phyloP scores from a whole-genome alignment of 2,329 filamentous ascomycete species.

The Fusarium abutilonis region DNA sequence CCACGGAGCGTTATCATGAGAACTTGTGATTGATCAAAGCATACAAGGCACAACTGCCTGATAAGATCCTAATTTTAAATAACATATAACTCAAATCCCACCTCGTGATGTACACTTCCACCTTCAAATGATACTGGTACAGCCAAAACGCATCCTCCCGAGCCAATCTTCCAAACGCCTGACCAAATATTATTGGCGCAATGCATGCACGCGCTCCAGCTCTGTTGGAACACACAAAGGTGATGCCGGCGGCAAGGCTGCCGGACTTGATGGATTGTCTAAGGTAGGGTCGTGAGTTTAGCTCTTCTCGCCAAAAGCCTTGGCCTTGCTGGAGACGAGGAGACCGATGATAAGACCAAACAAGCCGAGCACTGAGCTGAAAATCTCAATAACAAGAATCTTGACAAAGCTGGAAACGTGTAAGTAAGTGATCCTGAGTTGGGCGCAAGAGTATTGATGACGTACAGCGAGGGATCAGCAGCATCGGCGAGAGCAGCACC shows the following conservation, averaged over 20 bases:
- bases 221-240: conserved; percentile 38
- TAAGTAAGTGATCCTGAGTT: conserved; percentile 35
- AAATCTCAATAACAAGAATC: conserved; percentile 98
- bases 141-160: conserved; percentile 48
- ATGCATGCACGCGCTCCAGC: conserved; percentile 48
- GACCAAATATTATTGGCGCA: conserved; percentile 52
- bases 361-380: conserved; percentile 95
- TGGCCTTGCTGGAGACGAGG: conserved; percentile 84
- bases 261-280: conserved; percentile 31
- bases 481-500: conserved; percentile 96
- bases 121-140: conserved; percentile 50
- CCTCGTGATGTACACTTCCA: conserved; percentile 50
- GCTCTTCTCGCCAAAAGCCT: conserved; percentile 68
- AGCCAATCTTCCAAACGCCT: conserved; percentile 55
- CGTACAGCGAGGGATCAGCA: conserved; percentile 87
- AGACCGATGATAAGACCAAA: conserved; percentile 97
- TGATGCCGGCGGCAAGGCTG: conserved; percentile 27
- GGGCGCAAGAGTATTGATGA: conserved; percentile 35
- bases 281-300: conserved; percentile 25
- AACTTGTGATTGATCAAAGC: conserved; percentile 35
- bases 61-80: conserved; percentile 36
- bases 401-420: conserved; percentile 81
- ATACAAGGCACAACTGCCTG: conserved; percentile 31
- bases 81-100: conserved; percentile 44
- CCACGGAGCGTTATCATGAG: conserved; percentile 18